These are phyloP conservation scores for Gentiana straminea DNA, from an alignment of 257 asterid genomes.

Conservation along the genomic window DNA sequence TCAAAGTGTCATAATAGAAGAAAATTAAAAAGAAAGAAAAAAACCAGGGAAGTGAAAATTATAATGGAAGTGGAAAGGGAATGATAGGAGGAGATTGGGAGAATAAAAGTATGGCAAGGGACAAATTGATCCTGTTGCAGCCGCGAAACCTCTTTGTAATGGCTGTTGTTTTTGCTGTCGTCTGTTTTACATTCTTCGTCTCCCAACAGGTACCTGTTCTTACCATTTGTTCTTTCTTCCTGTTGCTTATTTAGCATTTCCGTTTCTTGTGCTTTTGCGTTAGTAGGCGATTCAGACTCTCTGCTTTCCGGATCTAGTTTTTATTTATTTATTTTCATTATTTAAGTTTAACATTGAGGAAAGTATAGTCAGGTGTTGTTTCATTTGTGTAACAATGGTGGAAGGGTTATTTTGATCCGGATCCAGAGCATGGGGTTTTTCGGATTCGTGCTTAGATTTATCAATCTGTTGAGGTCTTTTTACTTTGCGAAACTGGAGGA, in stretches of 20 bases:
- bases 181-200: constrained; percentile 43
- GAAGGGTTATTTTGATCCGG: too few relatives aligned
- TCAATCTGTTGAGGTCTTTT: too few relatives aligned
- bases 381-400: too few relatives aligned
- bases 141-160: constrained; percentile 50
- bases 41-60: too few relatives aligned
- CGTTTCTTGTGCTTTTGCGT: background rate
- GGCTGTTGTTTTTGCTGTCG: constrained; percentile 36
- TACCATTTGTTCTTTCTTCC: background rate
- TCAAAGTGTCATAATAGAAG: too few relatives aligned
- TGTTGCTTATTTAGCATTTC: background rate
- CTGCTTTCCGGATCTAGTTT: background rate
- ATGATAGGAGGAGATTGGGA: background rate
- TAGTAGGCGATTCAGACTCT: constrained; percentile 1
- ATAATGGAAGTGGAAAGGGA: constrained; percentile 15
- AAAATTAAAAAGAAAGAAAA: too few relatives aligned
- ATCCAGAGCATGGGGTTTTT: too few relatives aligned
- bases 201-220: constrained; percentile 37
- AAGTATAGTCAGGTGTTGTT: too few relatives aligned
- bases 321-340: background rate
- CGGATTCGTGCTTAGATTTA: too few relatives aligned
- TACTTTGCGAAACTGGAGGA: too few relatives aligned
- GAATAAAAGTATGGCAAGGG: constrained; percentile 47
- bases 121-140: constrained; percentile 57
- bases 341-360: background rate